Percentiles rank a stretch among this genome's conserved stretches.
These are phyloP conservation scores for Penicillium sp. DNA, from an alignment of 2,329 filamentous ascomycete genomes.

Conservation along the genomic window DNA sequence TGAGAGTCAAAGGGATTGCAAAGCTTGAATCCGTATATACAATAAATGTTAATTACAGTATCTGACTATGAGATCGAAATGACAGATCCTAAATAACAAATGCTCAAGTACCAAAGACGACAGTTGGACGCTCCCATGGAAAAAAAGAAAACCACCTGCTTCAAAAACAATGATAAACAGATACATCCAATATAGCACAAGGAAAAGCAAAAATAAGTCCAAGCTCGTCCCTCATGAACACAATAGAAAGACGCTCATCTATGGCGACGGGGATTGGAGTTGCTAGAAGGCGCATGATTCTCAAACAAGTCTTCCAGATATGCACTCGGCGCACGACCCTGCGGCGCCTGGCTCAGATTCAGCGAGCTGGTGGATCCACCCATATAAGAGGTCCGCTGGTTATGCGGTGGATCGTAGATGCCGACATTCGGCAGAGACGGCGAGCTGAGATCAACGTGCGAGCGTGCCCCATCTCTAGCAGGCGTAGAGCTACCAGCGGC, in stretches of 20 bases:
- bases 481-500: constrained; percentile 57
- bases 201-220: not conserved
- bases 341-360: constrained; percentile 58
- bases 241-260: not conserved
- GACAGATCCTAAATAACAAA: too few relatives aligned
- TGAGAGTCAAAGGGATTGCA: too few relatives aligned
- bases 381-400: constrained; percentile 26
- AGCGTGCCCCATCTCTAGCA: constrained; percentile 39
- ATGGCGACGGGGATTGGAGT: constrained; percentile 13
- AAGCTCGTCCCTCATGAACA: not conserved
- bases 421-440: constrained; percentile 51
- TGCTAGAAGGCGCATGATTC: constrained; percentile 50
- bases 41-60: not conserved
- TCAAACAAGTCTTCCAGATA: constrained; percentile 88
- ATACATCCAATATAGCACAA: not conserved
- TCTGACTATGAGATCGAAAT: not conserved
- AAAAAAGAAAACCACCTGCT: not conserved
- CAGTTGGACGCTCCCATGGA: not conserved
- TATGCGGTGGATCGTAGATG: constrained; percentile 27
- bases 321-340: constrained; percentile 74
- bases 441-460: constrained; percentile 60
- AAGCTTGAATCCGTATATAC: not conserved
- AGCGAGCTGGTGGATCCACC: constrained; percentile 55
- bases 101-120: not conserved
- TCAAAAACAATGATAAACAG: not conserved